Base-by-base conservation (phyloP, 1,284 basidiomycete genomes). In the Vanrija pseudolonga region DNA sequence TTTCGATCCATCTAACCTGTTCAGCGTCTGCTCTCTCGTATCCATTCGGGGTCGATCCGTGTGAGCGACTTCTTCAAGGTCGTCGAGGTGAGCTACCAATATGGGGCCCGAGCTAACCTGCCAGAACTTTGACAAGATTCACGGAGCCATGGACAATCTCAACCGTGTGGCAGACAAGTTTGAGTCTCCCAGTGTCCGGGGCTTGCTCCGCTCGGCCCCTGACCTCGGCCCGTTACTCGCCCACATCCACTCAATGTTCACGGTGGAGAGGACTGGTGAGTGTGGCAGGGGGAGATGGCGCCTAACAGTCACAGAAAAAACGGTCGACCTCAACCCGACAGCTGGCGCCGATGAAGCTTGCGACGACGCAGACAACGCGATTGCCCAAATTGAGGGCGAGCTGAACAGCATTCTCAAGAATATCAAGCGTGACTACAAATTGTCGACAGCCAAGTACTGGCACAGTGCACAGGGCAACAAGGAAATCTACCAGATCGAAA, bases 401-500 rank as follows among this genome's bases (percentile, higher is more conserved):
- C 79, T 97, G n/a, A 82, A 90, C 23, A 77, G 77, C 11, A 80
- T 85, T 45, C 76, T 93, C 50, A 80, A 81, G 4, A 12, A 32
- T 4, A 32, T 32, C 63, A 81, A 81, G 52, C 80, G 87, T 42
- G 77, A 83, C 74, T 81, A 82, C 66, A 79, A 83, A 63, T n/a
- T 24, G 14, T 32, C 56, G 47, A 55, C 3, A 6, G n/a, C n/a
- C 6, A 18, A 55, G 40, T 94, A 85, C 76, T 92, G 90, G 90
- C 89, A 94, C 64, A 91, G 88, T 63, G 83, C 84, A 3, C 80
- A 81, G 49, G 91, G 91, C 9, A 88, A 84, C 51, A 93, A 93
- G 85, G 90, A 93, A 69, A 92, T 95, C 44, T 94, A 89, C 72
- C 83, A 93, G 32, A 81, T 97, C 22, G 86, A 94, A 75, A 85